A percentile compares a stretch with the other conserved stretches of the same genome.
phyloP scores from a whole-genome alignment of 208 protist genomes.

The Plasmodiophora brassicae region DNA sequence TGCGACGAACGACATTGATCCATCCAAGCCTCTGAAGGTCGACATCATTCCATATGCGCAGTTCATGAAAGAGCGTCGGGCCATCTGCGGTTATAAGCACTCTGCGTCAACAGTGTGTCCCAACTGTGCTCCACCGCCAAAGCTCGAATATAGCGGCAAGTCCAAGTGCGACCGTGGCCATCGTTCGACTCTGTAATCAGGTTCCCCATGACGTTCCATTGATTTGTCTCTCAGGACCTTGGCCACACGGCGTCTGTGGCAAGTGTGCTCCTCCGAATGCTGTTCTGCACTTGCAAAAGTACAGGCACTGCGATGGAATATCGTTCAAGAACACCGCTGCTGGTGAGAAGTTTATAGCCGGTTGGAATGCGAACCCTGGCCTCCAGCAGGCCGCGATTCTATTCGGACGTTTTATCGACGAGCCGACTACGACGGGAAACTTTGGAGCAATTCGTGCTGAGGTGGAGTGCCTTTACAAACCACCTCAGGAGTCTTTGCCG shows the following conservation, averaged over 20 bases:
- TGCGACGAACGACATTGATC: background rate
- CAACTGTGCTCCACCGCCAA: background rate
- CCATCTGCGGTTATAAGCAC: constrained; percentile 20
- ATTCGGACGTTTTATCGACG: constrained; percentile 4
- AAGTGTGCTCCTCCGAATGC: constrained; percentile 21
- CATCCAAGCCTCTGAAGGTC: background rate
- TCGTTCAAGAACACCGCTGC: constrained; percentile 19
- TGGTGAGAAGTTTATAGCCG: background rate
- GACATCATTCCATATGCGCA: constrained; percentile 1
- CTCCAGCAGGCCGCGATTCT: background rate
- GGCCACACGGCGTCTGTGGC: constrained; percentile 21
- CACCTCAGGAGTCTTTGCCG: background rate
- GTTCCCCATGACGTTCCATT: no score
- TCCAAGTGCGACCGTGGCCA: background rate
- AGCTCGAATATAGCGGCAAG: background rate
- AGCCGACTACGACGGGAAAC: constrained; percentile 7
- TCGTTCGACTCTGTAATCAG: no score
- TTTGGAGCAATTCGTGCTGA: constrained; percentile 1
- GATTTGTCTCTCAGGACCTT: no score
- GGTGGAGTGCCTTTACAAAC: background rate
- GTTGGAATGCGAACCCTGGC: background rate
- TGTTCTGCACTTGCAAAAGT: background rate
- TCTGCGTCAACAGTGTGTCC: background rate
- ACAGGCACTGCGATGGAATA: constrained; percentile 18
- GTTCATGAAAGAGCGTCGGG: background rate